These are phyloP conservation scores for Gamsiella multidivaricata DNA, from an alignment of 192 early-diverging fungal genomes.

Conservation along the genomic window DNA sequence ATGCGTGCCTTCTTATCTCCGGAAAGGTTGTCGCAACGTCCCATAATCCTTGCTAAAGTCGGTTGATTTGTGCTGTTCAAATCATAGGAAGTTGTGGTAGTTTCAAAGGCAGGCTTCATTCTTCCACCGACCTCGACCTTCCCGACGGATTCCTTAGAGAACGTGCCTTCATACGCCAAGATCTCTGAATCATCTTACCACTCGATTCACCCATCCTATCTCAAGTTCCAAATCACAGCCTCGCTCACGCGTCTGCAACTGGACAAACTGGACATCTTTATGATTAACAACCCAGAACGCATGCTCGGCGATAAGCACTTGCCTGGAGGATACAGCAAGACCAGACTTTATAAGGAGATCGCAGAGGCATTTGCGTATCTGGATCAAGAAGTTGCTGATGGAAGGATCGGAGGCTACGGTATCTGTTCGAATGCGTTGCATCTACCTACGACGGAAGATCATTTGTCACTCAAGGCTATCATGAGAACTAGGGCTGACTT, in stretches of 20 bases:
- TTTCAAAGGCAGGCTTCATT: constrained; percentile 66
- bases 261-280: constrained; percentile 73
- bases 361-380: constrained; percentile 67
- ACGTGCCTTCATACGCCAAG: constrained; percentile 52
- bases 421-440: constrained; percentile 75
- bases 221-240: constrained; percentile 64
- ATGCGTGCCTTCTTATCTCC: neutral
- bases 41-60: neutral
- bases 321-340: constrained; percentile 23
- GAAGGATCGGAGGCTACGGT: constrained; percentile 75
- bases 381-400: constrained; percentile 67
- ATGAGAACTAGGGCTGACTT: constrained; percentile 43
- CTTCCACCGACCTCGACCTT: constrained; percentile 9
- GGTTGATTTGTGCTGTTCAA: neutral
- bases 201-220: constrained; percentile 69
- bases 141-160: neutral
- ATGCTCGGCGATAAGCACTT: constrained; percentile 62
- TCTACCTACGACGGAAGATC: constrained; percentile 66
- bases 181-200: constrained; percentile 65
- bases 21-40: neutral
- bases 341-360: constrained; percentile 69
- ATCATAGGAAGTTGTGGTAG: constrained; percentile 54
- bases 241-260: constrained; percentile 66
- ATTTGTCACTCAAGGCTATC: constrained; percentile 67
- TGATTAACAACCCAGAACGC: constrained; percentile 83